Conservation (phyloP, 805 yeast genomes). For the Ogataea chonburiensis region DNA sequence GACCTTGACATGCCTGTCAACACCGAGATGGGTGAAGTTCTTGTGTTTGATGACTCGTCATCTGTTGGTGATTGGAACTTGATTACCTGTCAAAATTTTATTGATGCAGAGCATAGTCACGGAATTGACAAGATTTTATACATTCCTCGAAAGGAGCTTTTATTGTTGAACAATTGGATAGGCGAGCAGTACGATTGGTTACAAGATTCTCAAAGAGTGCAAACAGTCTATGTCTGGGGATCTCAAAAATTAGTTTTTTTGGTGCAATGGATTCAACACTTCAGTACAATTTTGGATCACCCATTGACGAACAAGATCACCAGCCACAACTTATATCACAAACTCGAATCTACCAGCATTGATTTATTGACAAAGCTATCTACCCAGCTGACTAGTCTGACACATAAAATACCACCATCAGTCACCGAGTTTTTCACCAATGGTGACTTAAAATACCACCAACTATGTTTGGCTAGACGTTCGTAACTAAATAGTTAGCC, state of each 20-base stretch:
- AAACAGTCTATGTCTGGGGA: not conserved
- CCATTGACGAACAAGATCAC: constrained; percentile 4
- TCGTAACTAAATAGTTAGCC: constrained; percentile 22
- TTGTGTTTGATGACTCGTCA: constrained; percentile 13
- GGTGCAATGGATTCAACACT: constrained; percentile 1
- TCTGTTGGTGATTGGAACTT: constrained; percentile 44
- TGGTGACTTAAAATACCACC: constrained; percentile 21
- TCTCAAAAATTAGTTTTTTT: constrained; percentile 1
- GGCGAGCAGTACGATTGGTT: not conserved
- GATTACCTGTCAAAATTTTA: constrained; percentile 47
- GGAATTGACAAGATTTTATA: constrained; percentile 57
- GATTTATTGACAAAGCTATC: not conserved
- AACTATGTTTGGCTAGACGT: constrained; percentile 23
- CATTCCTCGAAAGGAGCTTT: constrained; percentile 16
- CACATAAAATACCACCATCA: constrained; percentile 8
- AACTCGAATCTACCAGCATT: not conserved
- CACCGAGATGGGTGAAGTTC: constrained; percentile 44
- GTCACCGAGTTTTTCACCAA: constrained; percentile 8
- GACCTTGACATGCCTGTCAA: constrained; percentile 59
- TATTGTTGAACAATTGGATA: not conserved
- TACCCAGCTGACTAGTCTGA: no score
- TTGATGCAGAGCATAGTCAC: constrained; percentile 51
- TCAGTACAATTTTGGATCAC: not conserved
- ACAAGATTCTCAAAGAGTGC: not conserved
- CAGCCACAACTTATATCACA: constrained; percentile 3